Percentiles rank a stretch among this genome's conserved stretches.
These are phyloP conservation scores for Hirschioporus abietinus DNA, from an alignment of 768 basidiomycete species.

Conservation along the genomic window DNA sequence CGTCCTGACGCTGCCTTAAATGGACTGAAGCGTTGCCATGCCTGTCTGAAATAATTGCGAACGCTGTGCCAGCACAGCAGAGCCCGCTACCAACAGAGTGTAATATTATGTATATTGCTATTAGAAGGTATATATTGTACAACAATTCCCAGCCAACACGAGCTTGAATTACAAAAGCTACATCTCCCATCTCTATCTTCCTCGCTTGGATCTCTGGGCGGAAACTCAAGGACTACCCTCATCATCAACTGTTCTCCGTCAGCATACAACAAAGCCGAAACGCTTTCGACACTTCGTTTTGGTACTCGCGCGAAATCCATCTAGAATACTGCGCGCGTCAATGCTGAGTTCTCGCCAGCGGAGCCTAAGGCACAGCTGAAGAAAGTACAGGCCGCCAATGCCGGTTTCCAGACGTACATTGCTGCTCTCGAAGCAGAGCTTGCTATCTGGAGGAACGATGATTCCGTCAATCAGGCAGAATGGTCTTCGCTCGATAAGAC, in stretches of 20 bases:
- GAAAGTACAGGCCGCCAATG: slow-evolving; percentile 84
- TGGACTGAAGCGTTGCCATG: too few relatives aligned
- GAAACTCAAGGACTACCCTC: slow-evolving; percentile 92
- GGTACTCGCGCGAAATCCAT: slow-evolving; percentile 99
- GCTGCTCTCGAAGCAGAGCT: slow-evolving; percentile 88
- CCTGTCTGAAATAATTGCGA: too few relatives aligned
- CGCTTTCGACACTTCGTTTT: slow-evolving; percentile 93
- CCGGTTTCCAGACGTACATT: slow-evolving; percentile 81
- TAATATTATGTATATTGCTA: too few relatives aligned
- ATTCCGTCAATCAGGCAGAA: slow-evolving; percentile 73
- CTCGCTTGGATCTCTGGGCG: slow-evolving; percentile 94
- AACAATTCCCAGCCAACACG: too few relatives aligned
- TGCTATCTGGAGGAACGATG: slow-evolving; percentile 83
- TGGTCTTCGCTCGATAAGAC: slow-evolving; percentile 74
- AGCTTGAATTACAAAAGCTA: too few relatives aligned
- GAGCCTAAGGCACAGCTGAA: slow-evolving; percentile 91
- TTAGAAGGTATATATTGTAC: too few relatives aligned
- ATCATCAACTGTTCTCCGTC: slow-evolving; percentile 99
- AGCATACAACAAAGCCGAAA: slow-evolving; percentile 95
- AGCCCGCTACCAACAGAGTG: too few relatives aligned
- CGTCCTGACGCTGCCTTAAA: too few relatives aligned
- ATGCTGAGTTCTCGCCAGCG: slow-evolving; percentile 92
- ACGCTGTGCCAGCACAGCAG: too few relatives aligned
- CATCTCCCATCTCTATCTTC: too few relatives aligned
- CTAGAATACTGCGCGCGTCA: slow-evolving; percentile 99